phyloP scores from a whole-genome alignment of 306 rosid species.

The Sesbania bispinosa region DNA sequence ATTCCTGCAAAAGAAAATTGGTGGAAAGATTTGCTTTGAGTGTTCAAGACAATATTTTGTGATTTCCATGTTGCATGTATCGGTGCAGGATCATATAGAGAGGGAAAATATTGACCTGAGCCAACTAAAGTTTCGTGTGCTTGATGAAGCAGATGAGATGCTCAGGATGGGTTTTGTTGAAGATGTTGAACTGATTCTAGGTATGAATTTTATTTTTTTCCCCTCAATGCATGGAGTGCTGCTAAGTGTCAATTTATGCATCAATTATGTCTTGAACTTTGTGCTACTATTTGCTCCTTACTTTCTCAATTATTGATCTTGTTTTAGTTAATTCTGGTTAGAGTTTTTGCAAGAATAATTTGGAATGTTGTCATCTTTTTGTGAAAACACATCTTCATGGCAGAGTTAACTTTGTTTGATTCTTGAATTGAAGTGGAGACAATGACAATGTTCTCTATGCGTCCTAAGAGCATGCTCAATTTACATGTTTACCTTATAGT shows the following conservation, averaged over 20 bases:
- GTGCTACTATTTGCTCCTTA: not conserved
- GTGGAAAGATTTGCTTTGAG: not conserved
- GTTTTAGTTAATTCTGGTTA: not conserved
- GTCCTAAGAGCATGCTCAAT: not conserved
- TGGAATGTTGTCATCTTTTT: not conserved
- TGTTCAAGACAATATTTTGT: not conserved
- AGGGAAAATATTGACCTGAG: slow-evolving; percentile 63
- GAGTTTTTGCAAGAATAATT: not conserved
- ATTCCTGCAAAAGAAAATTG: not conserved
- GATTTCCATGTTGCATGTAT: not conserved
- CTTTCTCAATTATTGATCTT: not conserved
- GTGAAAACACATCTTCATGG: not conserved
- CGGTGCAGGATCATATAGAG: slow-evolving; percentile 80
- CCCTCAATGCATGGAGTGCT: not conserved
- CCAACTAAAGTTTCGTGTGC: slow-evolving; percentile 74
- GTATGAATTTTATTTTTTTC: slow-evolving; percentile 29
- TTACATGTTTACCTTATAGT: not conserved
- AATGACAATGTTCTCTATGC: not conserved
- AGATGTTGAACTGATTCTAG: slow-evolving; percentile 89
- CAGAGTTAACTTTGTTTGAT: not conserved
- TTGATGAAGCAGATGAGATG: slow-evolving; percentile 98
- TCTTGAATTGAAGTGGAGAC: not conserved
- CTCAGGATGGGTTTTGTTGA: slow-evolving; percentile 86
- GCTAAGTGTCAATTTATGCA: not conserved
- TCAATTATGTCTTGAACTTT: not conserved